These are phyloP conservation scores for Creolimax fragrantissima DNA, from an alignment of 78 protist genomes.

Conservation along the genomic window DNA sequence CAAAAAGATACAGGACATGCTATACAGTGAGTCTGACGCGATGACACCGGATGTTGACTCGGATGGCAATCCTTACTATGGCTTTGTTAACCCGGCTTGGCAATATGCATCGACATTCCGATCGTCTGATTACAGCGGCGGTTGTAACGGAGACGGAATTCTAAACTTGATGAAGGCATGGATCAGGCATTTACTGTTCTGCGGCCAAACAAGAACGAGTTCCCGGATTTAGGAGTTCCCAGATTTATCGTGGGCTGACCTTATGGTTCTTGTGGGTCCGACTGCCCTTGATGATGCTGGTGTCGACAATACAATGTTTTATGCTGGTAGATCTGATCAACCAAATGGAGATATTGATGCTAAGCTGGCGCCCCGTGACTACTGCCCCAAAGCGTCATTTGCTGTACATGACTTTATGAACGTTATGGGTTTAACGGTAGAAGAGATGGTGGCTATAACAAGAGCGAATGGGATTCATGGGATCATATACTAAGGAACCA, in stretches of 20 bases:
- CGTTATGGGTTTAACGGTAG: not conserved
- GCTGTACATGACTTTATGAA: not conserved
- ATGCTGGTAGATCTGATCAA: constrained; percentile 24
- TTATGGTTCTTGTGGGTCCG: constrained; percentile 25
- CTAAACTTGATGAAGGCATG: not conserved
- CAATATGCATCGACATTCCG: constrained; percentile 16
- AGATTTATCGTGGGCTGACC: constrained; percentile 30
- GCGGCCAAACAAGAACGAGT: not conserved
- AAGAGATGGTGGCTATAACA: not conserved
- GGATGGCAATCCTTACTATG: not conserved
- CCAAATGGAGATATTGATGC: not conserved
- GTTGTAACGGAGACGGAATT: constrained; percentile 19
- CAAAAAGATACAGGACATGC: not conserved
- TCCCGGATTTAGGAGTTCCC: not conserved
- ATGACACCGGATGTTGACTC: not conserved
- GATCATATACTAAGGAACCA: not conserved
- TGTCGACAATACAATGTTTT: not conserved
- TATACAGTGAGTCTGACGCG: not conserved
- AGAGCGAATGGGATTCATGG: not conserved
- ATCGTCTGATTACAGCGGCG: constrained; percentile 31
- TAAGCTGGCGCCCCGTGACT: not conserved
- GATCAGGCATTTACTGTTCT: not conserved
- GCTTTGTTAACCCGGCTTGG: not conserved
- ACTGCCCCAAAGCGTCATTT: not conserved
- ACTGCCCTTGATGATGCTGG: not conserved